Evolutionary conservation across 352 stramenopile genomes (phyloP).

Genomic region (Albugo candida): DNA sequence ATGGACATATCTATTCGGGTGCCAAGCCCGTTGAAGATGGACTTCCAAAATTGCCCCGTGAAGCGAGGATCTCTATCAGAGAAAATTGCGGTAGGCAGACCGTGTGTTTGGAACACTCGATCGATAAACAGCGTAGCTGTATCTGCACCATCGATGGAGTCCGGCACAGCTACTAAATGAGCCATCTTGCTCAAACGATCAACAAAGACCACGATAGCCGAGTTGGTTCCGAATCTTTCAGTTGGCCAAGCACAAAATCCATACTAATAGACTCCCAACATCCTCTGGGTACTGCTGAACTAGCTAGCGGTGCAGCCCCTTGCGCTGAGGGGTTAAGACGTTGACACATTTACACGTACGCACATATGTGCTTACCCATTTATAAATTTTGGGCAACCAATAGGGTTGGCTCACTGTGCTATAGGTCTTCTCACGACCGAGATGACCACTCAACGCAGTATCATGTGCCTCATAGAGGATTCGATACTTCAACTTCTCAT

Average conservation of each 20-base stretch:
- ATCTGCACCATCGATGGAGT: neutral
- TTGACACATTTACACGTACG: neutral
- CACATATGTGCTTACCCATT: slow-evolving; percentile 1
- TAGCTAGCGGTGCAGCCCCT: neutral
- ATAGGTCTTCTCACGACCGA: neutral
- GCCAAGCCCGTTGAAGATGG: slow-evolving; percentile 8
- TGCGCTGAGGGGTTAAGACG: neutral
- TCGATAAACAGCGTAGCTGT: slow-evolving; percentile 9
- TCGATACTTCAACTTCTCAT: neutral
- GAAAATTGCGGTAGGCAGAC: slow-evolving; percentile 6
- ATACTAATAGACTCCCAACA: slow-evolving; percentile 2
- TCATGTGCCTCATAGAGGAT: neutral
- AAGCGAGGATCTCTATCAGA: slow-evolving; percentile 11
- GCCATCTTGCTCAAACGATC: slow-evolving; percentile 1
- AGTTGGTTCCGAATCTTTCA: neutral
- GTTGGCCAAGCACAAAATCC: slow-evolving; percentile 1
- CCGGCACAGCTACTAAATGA: neutral
- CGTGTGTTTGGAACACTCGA: slow-evolving; percentile 7
- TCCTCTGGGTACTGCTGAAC: neutral
- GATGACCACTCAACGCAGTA: neutral
- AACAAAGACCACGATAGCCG: slow-evolving; percentile 1
- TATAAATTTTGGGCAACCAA: slow-evolving; percentile 1
- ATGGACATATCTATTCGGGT: slow-evolving; percentile 10
- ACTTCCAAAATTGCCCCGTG: slow-evolving; percentile 5
- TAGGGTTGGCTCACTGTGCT: neutral